Evolutionary conservation across 192 early-diverging fungal species (phyloP).

Genomic region (Gonapodya sp.): DNA sequence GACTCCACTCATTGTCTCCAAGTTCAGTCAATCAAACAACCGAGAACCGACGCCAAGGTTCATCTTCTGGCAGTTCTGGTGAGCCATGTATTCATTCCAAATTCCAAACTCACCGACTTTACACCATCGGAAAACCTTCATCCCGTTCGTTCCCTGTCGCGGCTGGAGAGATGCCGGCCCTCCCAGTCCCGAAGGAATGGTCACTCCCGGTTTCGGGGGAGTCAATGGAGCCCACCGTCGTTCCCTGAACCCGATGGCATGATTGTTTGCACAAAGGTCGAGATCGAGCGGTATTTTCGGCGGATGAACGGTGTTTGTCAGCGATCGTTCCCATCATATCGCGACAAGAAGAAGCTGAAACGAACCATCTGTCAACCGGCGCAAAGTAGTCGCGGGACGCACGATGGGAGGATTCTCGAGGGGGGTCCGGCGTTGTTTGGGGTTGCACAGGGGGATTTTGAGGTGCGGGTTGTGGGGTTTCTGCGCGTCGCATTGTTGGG

Average conservation of each 20-base stretch:
- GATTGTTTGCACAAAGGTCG: background rate
- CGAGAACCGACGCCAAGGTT: background rate
- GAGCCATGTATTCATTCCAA: background rate
- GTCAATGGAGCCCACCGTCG: background rate
- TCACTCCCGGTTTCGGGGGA: background rate
- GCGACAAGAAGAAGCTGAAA: background rate
- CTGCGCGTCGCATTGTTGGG: too few relatives aligned
- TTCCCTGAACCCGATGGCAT: background rate
- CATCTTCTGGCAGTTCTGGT: background rate
- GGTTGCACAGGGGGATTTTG: too few relatives aligned
- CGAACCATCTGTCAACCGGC: background rate
- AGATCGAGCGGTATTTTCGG: too few relatives aligned
- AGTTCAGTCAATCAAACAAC: too few relatives aligned
- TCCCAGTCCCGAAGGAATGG: background rate
- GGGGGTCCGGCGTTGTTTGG: too few relatives aligned
- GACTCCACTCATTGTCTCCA: too few relatives aligned
- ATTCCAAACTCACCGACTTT: background rate
- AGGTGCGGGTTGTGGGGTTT: too few relatives aligned
- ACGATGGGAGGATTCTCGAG: too few relatives aligned
- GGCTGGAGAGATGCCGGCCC: background rate
- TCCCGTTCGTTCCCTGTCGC: background rate
- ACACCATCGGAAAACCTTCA: background rate
- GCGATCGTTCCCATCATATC: too few relatives aligned
- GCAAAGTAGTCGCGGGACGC: background rate
- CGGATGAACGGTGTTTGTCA: too few relatives aligned